These are phyloP conservation scores for Emiliania huxleyi DNA, from an alignment of 78 protist genomes.

Conservation along the genomic window DNA sequence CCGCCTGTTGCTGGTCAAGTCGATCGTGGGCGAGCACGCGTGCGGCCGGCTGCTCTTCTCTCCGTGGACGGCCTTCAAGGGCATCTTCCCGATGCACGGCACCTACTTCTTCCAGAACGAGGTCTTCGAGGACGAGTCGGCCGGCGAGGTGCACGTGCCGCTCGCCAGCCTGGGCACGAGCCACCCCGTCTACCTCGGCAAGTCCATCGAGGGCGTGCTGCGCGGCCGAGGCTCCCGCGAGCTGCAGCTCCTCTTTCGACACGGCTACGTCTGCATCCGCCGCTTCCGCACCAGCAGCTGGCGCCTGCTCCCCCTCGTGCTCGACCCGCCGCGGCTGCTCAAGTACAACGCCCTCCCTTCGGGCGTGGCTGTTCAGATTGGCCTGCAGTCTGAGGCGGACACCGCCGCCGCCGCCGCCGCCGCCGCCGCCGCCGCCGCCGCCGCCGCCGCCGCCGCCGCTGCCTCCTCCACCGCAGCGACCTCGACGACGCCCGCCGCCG, in stretches of 20 bases:
- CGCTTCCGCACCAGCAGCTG: neutral
- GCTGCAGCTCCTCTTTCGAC: neutral
- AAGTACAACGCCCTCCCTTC: neutral
- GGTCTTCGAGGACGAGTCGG: neutral
- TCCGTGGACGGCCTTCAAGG: neutral
- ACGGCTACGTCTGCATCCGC: neutral
- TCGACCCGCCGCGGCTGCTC: neutral
- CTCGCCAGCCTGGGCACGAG: neutral
- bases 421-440: neutral
- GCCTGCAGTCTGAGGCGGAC: too few species aligned
- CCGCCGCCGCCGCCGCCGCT: neutral
- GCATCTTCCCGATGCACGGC: conserved; percentile 13
- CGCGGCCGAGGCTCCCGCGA: neutral
- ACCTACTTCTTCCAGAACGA: neutral
- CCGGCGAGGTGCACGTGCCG: neutral
- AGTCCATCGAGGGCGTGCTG: neutral
- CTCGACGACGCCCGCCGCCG: neutral
- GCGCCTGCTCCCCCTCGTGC: neutral
- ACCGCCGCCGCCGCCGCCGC: neutral
- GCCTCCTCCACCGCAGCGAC: neutral
- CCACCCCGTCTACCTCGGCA: neutral
- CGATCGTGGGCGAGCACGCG: neutral
- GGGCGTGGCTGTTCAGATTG: neutral
- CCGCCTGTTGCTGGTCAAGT: neutral
- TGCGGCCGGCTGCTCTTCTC: neutral